Conservation (phyloP, 768 basidiomycete genomes). For the Pisolithus albus region DNA sequence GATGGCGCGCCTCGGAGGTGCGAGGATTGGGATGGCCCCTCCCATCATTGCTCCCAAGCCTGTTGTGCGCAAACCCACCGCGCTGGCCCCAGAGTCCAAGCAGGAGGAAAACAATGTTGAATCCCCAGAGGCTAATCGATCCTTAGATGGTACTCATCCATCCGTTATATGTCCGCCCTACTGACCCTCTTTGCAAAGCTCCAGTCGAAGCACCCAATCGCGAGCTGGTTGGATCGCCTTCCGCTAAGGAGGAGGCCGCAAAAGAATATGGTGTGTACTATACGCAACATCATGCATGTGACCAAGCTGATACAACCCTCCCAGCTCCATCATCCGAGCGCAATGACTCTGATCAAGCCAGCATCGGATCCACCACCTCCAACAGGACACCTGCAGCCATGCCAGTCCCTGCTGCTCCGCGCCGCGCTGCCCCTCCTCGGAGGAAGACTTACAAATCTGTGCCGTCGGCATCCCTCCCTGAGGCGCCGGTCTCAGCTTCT, state of each 20-base stretch:
- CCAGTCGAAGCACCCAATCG: constrained; percentile 10
- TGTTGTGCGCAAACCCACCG: constrained; percentile 25
- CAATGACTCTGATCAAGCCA: constrained; percentile 21
- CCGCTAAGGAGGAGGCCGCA: constrained; percentile 1
- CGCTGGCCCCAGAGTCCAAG: constrained; percentile 16
- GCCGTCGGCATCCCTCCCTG: constrained; percentile 26
- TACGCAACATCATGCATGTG: constrained; percentile 1
- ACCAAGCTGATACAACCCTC: constrained; percentile 5
- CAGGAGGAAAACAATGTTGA: constrained; percentile 13
- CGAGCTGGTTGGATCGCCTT: constrained; percentile 2
- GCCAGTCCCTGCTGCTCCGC: constrained; percentile 69
- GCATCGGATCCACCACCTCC: constrained; percentile 22
- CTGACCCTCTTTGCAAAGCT: constrained; percentile 8
- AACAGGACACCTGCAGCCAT: constrained; percentile 47
- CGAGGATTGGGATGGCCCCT: constrained; percentile 73
- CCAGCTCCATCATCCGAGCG: constrained; percentile 10
- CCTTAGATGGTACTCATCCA: constrained; percentile 15
- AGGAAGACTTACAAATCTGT: constrained; percentile 53
- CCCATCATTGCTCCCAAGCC: constrained; percentile 62
- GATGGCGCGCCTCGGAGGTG: constrained; percentile 89
- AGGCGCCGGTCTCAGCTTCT: constrained; percentile 19
- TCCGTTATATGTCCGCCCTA: neutral
- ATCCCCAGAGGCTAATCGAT: constrained; percentile 2
- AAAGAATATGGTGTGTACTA: constrained; percentile 14
- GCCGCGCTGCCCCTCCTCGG: constrained; percentile 69